Evolutionary conservation across 768 basidiomycete genomes (phyloP), one percentile per base, ranked within the genome.

Genomic region (Gloeophyllum trabeum): DNA sequence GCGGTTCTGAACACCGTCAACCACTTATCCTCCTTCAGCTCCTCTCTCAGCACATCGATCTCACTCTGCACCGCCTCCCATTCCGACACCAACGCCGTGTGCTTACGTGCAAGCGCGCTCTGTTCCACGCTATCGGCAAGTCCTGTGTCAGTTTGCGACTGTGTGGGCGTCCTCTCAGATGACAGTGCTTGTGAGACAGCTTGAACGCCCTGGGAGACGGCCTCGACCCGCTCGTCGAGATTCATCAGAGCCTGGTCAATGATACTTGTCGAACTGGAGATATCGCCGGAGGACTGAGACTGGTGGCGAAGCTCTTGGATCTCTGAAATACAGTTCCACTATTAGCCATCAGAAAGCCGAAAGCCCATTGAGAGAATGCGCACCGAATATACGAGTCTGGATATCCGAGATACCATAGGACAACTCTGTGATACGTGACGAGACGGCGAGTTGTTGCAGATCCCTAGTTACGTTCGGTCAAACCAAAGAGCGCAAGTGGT

Each of bases 21-120:
- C 89, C 90, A 96, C 53, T 93, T 93, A 62, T 97, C 94, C 61
- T 97, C 94, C 62, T 88, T 92, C 48, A 98, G 67, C 61, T 99
- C 96, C 53, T 93, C 90, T 48, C 82, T 70, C 44, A 97, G 62
- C 21, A 81, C 76, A 35, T 85, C 80, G 42, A 81, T 84, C 52
- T 90, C 85, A 42, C 76, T 75, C 55, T 83, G 80, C 6, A 91
- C 74, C 6, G 75, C 63, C 46, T 85, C 79, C 92, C 91, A 97
- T 30, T 93, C 91, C 6, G 66, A 58, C 23, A 77, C 51, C 40
- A 94, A 63, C 7, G 81, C 69, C 12, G 76, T 71, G 55, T 90
- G 81, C 54, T 93, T 92, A 44, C 80, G 72, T 36, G 84, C 61
- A 28, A 89, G 62, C 2, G 73, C 60, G 0, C 67, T 60, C 16